Conservation (phyloP, 208 protist species). For the Crithidia brevicula region DNA sequence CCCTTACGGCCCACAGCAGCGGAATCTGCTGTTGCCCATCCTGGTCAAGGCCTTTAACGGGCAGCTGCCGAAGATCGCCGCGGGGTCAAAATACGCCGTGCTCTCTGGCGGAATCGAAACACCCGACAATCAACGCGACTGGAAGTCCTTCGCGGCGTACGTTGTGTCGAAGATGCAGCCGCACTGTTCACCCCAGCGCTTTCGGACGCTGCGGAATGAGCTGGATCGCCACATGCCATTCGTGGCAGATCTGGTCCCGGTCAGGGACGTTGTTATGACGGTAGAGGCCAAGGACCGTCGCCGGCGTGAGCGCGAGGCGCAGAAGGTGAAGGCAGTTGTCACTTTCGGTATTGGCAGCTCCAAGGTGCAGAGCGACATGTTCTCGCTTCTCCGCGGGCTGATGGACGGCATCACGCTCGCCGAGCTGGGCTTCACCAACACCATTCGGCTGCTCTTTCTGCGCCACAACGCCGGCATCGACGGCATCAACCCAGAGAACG, state of each 20-base stretch:
- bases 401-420: slow-evolving; percentile 53
- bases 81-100: slow-evolving; percentile 71
- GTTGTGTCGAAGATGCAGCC: slow-evolving; percentile 69
- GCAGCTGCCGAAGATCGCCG: slow-evolving; percentile 58
- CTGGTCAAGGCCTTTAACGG: slow-evolving; percentile 81
- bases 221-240: slow-evolving; percentile 84
- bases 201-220: slow-evolving; percentile 42
- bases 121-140: slow-evolving; percentile 68
- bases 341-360: slow-evolving; percentile 77
- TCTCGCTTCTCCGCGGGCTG: slow-evolving; percentile 79
- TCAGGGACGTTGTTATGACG: slow-evolving; percentile 67
- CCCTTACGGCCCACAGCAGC: slow-evolving; percentile 78
- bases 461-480: slow-evolving; percentile 80
- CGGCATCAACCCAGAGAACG: slow-evolving; percentile 40
- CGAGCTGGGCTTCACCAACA: slow-evolving; percentile 79
- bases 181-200: slow-evolving; percentile 39
- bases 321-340: slow-evolving; percentile 63
- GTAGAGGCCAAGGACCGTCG: slow-evolving; percentile 57
- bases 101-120: slow-evolving; percentile 85
- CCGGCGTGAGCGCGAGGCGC: slow-evolving; percentile 73
- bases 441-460: slow-evolving; percentile 70
- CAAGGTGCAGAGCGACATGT: slow-evolving; percentile 90
- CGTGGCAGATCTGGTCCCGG: slow-evolving; percentile 81
- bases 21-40: slow-evolving; percentile 53
- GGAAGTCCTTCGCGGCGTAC: slow-evolving; percentile 87